Conservation (phyloP, 495 filamentous ascomycete genomes). For the Daldinia bambusicola region DNA sequence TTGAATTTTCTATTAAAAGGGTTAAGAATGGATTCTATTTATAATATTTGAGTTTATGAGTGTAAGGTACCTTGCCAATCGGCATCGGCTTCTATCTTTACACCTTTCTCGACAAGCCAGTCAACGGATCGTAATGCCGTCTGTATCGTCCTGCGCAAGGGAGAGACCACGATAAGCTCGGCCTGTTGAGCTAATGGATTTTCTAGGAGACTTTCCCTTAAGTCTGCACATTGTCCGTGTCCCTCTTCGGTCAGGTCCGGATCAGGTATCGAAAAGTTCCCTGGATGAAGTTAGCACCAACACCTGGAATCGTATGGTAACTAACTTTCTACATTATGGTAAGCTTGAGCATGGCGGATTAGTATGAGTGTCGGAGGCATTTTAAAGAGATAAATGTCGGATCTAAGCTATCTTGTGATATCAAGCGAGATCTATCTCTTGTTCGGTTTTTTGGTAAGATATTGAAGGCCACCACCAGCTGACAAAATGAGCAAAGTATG, state of each 20-base stretch:
- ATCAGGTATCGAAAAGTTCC: conserved; percentile 63
- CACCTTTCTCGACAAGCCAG: conserved; percentile 62
- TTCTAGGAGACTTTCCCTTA: conserved; percentile 58
- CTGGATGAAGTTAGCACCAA: conserved; percentile 50
- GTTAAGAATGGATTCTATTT: conserved; percentile 13
- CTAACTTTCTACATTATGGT: conserved; percentile 63
- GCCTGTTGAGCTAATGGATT: conserved; percentile 60
- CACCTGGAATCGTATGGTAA: conserved; percentile 26
- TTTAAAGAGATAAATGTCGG: not conserved
- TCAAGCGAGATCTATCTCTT: conserved; percentile 1
- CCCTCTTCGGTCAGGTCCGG: conserved; percentile 66
- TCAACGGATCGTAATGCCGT: conserved; percentile 62
- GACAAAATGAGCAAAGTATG: not conserved
- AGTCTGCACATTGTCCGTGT: conserved; percentile 59
- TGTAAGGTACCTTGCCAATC: conserved; percentile 64
- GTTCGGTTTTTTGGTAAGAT: conserved; percentile 2
- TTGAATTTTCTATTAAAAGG: conserved; percentile 60
- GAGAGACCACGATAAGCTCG: conserved; percentile 66
- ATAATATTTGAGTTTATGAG: not conserved
- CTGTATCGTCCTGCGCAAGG: conserved; percentile 68
- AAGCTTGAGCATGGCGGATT: conserved; percentile 67
- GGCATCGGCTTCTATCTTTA: conserved; percentile 63
- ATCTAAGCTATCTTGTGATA: not conserved
- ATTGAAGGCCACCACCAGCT: not conserved
- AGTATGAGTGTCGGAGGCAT: conserved; percentile 71